Evolutionary conservation across 2,329 filamentous ascomycete species (phyloP).

Genomic region (Botryotinia globosa): DNA sequence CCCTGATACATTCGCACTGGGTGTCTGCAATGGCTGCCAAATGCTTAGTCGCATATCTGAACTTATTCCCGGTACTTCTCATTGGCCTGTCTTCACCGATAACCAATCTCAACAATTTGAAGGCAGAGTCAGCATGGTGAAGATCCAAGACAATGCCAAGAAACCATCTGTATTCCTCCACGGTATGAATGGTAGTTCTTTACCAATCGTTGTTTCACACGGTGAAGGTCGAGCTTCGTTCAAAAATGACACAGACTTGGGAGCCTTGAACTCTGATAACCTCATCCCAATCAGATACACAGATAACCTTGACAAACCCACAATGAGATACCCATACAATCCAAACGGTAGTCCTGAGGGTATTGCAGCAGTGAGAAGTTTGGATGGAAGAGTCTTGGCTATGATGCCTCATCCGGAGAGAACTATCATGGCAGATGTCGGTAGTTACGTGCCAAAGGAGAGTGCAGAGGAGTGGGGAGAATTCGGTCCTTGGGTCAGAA

Average conservation of each 20-base stretch:
- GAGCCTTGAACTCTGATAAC: slow-evolving; percentile 59
- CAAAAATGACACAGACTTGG: slow-evolving; percentile 49
- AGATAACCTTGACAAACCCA: slow-evolving; percentile 73
- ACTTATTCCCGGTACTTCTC: slow-evolving; percentile 77
- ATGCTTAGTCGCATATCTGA: slow-evolving; percentile 82
- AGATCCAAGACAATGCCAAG: slow-evolving; percentile 62
- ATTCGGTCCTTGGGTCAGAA: slow-evolving; percentile 65
- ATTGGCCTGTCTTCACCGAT: slow-evolving; percentile 83
- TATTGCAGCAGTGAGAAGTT: slow-evolving; percentile 64
- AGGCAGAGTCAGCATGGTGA: slow-evolving; percentile 81
- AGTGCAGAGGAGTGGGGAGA: slow-evolving; percentile 63
- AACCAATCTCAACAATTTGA: slow-evolving; percentile 90
- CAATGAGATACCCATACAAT: slow-evolving; percentile 85
- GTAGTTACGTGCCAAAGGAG: slow-evolving; percentile 60
- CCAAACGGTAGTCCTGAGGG: slow-evolving; percentile 70
- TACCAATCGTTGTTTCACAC: slow-evolving; percentile 87
- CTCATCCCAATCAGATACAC: slow-evolving; percentile 80
- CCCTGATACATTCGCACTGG: slow-evolving; percentile 85
- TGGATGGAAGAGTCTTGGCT: slow-evolving; percentile 65
- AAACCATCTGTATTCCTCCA: slow-evolving; percentile 79
- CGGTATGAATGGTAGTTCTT: slow-evolving; percentile 76
- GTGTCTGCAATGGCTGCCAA: slow-evolving; percentile 97
- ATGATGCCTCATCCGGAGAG: slow-evolving; percentile 76
- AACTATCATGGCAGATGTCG: slow-evolving; percentile 63
- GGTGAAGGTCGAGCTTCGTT: slow-evolving; percentile 84